Base-by-base conservation (phyloP, 768 basidiomycete genomes). In the Clavaria fumosa region DNA sequence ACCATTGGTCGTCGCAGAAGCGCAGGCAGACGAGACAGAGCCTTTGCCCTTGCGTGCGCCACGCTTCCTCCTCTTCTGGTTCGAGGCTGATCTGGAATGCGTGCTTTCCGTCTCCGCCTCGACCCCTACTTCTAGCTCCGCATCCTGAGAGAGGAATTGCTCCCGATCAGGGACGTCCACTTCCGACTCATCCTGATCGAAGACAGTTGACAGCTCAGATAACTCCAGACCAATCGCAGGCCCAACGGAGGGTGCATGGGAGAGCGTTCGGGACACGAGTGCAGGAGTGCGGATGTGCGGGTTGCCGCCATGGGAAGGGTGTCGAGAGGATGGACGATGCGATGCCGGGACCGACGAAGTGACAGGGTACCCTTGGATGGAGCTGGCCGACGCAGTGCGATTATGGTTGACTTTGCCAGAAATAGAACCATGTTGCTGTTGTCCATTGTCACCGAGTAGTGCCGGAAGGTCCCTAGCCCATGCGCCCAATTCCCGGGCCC, bases 391-490 rank as follows among this genome's bases (percentile, higher is more conserved):
- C 20, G 70, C 52, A 31, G 64, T 72, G 34, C 78, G 75, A 33
- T 58, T 53, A 47, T 81, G 80, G 43, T 62, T 49, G 32, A 60
- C 61, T 42, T 63, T 52, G 37, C 36, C 35, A 6, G 53, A 62
- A n/a, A n/a, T n/a, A n/a, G n/a, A n/a, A n/a, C n/a, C n/a, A n/a
- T n/a, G n/a, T n/a, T n/a, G n/a, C n/a, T n/a, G n/a, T n/a, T n/a
- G n/a, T n/a, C n/a, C n/a, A n/a, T n/a, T n/a, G 32, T 61, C 61
- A 34, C 69, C 71, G 35, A 93, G 64, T 37, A 85, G 65, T 19
- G 67, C 59, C 18, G 85, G 83, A n/a, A 99, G 63, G 47, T 77
- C 75, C 55, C 72, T 76, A 40, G 78, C 66, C 93, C 93, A 99
- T 27, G 56, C 51, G 7, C 89, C 90, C 50, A 99, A 85, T 40